Percentiles rank a stretch among this genome's conserved stretches.
Evolutionary conservation across 169 alveolate species (phyloP).

Genomic region (Cryptosporidium meleagridis): DNA sequence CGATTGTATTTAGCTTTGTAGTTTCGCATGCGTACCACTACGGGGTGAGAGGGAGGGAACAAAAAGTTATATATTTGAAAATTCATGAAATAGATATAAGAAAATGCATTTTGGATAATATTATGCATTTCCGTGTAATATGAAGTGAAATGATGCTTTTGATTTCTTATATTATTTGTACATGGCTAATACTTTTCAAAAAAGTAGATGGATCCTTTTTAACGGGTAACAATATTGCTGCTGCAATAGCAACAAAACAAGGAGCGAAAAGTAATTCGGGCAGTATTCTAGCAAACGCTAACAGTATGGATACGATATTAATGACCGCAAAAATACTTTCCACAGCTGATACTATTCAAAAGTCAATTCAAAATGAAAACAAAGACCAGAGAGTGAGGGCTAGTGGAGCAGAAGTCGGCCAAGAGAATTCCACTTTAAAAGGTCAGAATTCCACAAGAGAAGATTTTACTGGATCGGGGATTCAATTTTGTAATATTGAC

Average conservation of each 20-base stretch:
- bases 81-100: neutral
- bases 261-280: neutral
- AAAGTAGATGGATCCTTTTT: neutral
- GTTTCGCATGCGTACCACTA: neutral
- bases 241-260: neutral
- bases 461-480: neutral
- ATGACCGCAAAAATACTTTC: slow-evolving; percentile 71
- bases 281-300: neutral
- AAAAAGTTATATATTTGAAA: slow-evolving; percentile 26
- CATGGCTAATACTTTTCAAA: neutral
- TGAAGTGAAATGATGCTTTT: neutral
- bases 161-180: neutral
- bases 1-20: neutral
- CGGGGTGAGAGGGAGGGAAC: neutral
- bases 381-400: neutral
- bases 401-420: neutral
- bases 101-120: neutral
- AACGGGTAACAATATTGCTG: neutral
- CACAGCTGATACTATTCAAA: slow-evolving; percentile 60
- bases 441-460: neutral
- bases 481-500: slow-evolving; percentile 16
- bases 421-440: neutral
- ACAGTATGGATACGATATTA: slow-evolving; percentile 37
- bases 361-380: slow-evolving; percentile 25
- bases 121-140: neutral